Conservation (phyloP, 164 flowering plant species). For the Santalum album region DNA sequence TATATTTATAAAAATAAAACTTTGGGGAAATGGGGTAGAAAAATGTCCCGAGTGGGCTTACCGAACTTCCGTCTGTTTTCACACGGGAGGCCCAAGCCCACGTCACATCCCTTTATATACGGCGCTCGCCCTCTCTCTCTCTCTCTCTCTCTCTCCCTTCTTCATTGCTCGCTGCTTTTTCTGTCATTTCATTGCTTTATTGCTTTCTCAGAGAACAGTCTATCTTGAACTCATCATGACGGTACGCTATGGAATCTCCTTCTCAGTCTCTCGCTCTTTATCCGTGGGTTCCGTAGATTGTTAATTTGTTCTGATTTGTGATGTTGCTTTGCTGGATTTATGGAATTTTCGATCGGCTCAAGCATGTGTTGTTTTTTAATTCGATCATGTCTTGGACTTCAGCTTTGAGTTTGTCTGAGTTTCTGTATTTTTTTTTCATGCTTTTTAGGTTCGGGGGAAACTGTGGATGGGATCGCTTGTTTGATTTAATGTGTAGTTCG, state of each 20-base stretch:
- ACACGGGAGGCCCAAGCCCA: conserved; percentile 2
- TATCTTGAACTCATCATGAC: conserved; percentile 28
- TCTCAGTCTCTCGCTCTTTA: neutral
- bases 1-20: too few relatives aligned
- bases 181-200: neutral
- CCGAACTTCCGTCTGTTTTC: neutral
- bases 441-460: neutral
- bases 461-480: too few relatives aligned
- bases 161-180: neutral
- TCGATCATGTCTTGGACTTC: neutral
- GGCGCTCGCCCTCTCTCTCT: neutral
- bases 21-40: too few relatives aligned
- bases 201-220: conserved; percentile 5
- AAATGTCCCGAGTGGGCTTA: too few relatives aligned
- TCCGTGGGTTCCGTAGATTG: neutral
- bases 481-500: too few relatives aligned
- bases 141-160: conserved; percentile 9
- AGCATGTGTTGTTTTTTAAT: neutral
- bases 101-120: neutral
- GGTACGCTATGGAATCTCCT: conserved; percentile 17
- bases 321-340: neutral
- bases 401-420: neutral
- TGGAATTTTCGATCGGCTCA: neutral
- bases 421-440: too few relatives aligned
- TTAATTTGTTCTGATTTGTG: neutral